A percentile compares a stretch with the other conserved stretches of the same genome.
These are phyloP conservation scores for Phytopythium oedochilum DNA, from an alignment of 352 stramenopile genomes.

Conservation along the genomic window DNA sequence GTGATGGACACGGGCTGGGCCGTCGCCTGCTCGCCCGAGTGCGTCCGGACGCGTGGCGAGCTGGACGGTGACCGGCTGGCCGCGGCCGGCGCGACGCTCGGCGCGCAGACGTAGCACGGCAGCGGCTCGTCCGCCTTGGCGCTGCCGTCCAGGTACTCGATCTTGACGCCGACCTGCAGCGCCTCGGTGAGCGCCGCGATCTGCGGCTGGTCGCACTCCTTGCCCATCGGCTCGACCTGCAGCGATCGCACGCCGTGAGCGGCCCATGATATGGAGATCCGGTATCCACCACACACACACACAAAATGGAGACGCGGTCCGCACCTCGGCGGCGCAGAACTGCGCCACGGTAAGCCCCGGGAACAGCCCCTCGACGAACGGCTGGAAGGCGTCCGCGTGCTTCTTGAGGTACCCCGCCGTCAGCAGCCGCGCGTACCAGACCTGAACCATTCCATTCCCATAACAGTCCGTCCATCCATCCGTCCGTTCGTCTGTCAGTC, in stretches of 20 bases:
- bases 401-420: conserved; percentile 86
- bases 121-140: conserved; percentile 35
- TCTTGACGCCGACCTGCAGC: conserved; percentile 84
- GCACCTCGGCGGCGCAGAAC: conserved; percentile 78
- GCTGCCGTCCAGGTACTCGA: conserved; percentile 93
- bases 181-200: conserved; percentile 90
- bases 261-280: too few relatives aligned
- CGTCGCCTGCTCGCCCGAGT: conserved; percentile 1
- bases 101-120: conserved; percentile 61
- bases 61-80: conserved; percentile 3
- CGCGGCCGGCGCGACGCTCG: conserved; percentile 2
- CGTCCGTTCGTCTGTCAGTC: too few relatives aligned
- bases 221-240: conserved; percentile 92
- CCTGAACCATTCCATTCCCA: conserved; percentile 10
- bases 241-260: too few relatives aligned
- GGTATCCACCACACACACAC: too few relatives aligned
- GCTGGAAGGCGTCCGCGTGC: conserved; percentile 83
- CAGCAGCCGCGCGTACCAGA: conserved; percentile 87
- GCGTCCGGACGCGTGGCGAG: neutral
- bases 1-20: conserved; percentile 41
- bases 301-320: neutral
- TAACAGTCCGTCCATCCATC: too few relatives aligned
- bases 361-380: conserved; percentile 85
- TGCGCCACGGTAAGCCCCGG: conserved; percentile 74
- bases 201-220: conserved; percentile 92